Evolutionary conservation across 768 basidiomycete species (phyloP), one percentile per base, ranked within the genome.

Genomic region (Pulveroboletus sp.): DNA sequence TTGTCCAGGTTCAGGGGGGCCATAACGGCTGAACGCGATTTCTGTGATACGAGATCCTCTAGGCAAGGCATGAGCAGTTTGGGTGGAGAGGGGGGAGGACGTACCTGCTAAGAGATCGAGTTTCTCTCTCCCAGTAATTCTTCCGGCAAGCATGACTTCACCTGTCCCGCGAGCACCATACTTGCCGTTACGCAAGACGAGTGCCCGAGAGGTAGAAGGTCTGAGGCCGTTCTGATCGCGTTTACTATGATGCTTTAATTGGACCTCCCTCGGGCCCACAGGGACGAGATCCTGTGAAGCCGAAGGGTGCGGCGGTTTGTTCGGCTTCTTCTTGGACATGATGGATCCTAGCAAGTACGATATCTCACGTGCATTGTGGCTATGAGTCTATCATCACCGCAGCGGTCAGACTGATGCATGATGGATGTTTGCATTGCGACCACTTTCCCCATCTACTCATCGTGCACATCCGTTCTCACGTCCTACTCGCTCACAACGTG

Each of bases 31-130:
- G 72, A 76, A 50, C 77, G 75, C 24, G 78, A 75, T 61, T 72
- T 73, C 58, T 77, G 72, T 6, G 35, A 51, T 38, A 82, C 69
- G 41, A 87, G 76, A 62, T 88, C 85, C 80, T 86, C 86, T 89
- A 51, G 30, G 49, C 36, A 49, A 34, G 16, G 6, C 51, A 42
- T 55, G 45, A 48, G 35, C 11, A 4, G 13, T 16, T 2, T 6
- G 41, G 38, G 13, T 43, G 0, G 22, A 47, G 17, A n/a, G 36
- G 32, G 22, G 6, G 6, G 29, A 30, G 32, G 22, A 29, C 71
- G 50, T 61, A 86, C 89, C 87, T 57, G 86, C 86, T 26, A 90
- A 70, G 22, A 90, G 74, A 63, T 89, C 86, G 26, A 92, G 73
- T 60, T 90, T 90, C 67, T 90, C 89, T 59, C 85, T 76, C 1